Conservation (phyloP, 164 flowering plant genomes). For the Umbilicus rupestris region DNA sequence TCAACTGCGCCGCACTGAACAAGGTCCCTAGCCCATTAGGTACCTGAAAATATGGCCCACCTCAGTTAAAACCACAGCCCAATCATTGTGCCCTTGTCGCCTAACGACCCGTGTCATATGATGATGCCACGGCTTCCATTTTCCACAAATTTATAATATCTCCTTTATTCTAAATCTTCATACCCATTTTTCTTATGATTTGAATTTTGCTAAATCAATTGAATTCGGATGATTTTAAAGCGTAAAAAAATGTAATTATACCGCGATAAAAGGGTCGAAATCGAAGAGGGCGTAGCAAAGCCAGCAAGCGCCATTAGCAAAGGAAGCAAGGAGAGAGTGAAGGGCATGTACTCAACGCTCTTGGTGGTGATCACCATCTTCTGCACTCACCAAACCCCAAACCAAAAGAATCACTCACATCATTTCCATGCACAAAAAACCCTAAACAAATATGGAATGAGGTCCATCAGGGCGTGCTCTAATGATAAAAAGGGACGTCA, state of each 20-base stretch:
- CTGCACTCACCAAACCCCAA: constrained; percentile 23
- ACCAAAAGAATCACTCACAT: neutral
- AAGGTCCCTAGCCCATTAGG: constrained; percentile 63
- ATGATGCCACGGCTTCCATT: too few species aligned
- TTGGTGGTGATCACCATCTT: constrained; percentile 48
- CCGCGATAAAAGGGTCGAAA: constrained; percentile 46
- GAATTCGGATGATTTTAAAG: neutral
- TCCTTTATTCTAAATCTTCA: too few species aligned
- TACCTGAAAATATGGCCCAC: constrained; percentile 23
- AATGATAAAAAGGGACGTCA: too few species aligned
- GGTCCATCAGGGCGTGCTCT: too few species aligned
- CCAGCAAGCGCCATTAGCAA: constrained; percentile 47
- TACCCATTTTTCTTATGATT: too few species aligned
- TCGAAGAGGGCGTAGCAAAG: constrained; percentile 41
- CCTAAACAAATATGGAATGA: too few species aligned
- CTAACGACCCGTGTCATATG: too few species aligned
- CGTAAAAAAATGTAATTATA: constrained; percentile 12
- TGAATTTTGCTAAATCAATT: too few species aligned
- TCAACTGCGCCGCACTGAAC: constrained; percentile 43
- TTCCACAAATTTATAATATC: too few species aligned
- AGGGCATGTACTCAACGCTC: constrained; percentile 68
- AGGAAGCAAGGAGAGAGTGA: constrained; percentile 36
- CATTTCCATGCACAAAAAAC: neutral
- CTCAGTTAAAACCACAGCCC: neutral
- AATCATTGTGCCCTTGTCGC: too few species aligned